A percentile compares a stretch with the other conserved stretches of the same genome.
Conservation (phyloP, 352 stramenopile genomes). For the Globisporangium paroecandrum region DNA sequence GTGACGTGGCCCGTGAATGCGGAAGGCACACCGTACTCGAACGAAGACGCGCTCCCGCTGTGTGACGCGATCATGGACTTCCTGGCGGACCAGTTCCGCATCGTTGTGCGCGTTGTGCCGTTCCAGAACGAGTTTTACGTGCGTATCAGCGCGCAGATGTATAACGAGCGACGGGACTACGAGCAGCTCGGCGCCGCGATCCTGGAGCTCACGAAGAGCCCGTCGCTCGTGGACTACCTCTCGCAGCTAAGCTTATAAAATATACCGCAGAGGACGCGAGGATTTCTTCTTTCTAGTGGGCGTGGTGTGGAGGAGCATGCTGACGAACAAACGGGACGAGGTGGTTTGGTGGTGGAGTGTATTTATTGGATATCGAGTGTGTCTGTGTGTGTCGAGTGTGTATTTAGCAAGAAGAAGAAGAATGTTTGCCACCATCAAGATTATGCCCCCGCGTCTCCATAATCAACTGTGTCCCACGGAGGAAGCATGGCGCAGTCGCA, state of each 20-base stretch:
- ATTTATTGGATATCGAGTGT: not conserved
- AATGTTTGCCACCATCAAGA: not conserved
- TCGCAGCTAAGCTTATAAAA: slow-evolving; percentile 58
- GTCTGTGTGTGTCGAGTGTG: not conserved
- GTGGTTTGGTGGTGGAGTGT: not conserved
- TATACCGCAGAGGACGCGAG: slow-evolving; percentile 1
- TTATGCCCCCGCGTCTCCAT: not conserved
- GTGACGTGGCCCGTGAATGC: slow-evolving; percentile 54
- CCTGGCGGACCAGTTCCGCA: slow-evolving; percentile 63
- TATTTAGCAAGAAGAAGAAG: not conserved
- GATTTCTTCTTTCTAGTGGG: not conserved
- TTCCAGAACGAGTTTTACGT: slow-evolving; percentile 74
- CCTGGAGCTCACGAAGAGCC: slow-evolving; percentile 66
- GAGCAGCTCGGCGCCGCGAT: slow-evolving; percentile 72
- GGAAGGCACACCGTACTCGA: slow-evolving; percentile 42
- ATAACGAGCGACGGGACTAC: slow-evolving; percentile 80
- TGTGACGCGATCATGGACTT: slow-evolving; percentile 83
- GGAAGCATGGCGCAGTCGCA: not conserved
- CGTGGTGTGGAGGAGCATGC: not conserved
- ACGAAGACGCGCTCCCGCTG: slow-evolving; percentile 57
- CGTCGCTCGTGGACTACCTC: slow-evolving; percentile 61
- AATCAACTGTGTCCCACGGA: not conserved
- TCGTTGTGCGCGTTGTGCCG: slow-evolving; percentile 64
- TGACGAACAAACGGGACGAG: no score
- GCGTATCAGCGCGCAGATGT: slow-evolving; percentile 83